A percentile compares a stretch with the other conserved stretches of the same genome.
These are phyloP conservation scores for Aspergillus eucalypticola DNA, from an alignment of 2,329 filamentous ascomycete genomes.

Conservation along the genomic window DNA sequence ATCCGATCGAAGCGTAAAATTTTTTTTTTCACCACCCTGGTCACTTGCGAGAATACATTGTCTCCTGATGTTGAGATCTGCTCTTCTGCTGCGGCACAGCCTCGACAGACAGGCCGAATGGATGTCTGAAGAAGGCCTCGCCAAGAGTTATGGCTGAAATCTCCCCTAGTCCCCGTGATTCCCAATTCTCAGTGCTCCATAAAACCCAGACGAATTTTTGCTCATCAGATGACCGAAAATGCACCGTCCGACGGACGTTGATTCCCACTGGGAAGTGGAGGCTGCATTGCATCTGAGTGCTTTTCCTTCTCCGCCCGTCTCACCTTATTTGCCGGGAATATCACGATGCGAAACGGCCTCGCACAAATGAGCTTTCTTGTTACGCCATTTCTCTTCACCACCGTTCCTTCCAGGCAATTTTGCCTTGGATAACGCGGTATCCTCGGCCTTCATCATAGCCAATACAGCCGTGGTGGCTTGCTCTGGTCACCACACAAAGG, in stretches of 20 bases:
- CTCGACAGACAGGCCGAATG: background rate
- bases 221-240: slow-evolving; percentile 3
- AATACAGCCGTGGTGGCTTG: slow-evolving; percentile 16
- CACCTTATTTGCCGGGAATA: background rate
- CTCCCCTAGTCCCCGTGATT: background rate
- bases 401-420: slow-evolving; percentile 9
- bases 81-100: background rate
- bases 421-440: slow-evolving; percentile 21
- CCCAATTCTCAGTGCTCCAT: background rate
- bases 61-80: background rate
- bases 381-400: background rate
- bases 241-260: background rate
- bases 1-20: background rate
- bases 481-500: slow-evolving; percentile 7
- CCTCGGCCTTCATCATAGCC: slow-evolving; percentile 14
- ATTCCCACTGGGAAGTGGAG: slow-evolving; percentile 1
- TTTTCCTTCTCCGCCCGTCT: background rate
- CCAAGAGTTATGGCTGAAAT: background rate
- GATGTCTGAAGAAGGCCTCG: background rate
- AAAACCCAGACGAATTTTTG: background rate
- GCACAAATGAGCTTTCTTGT: slow-evolving; percentile 3
- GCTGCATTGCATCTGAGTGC: slow-evolving; percentile 1
- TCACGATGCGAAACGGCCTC: background rate
- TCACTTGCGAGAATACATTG: background rate
- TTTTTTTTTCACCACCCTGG: background rate